Base-by-base conservation (phyloP, 2,329 filamentous ascomycete genomes). In the Camillea tinctor region DNA sequence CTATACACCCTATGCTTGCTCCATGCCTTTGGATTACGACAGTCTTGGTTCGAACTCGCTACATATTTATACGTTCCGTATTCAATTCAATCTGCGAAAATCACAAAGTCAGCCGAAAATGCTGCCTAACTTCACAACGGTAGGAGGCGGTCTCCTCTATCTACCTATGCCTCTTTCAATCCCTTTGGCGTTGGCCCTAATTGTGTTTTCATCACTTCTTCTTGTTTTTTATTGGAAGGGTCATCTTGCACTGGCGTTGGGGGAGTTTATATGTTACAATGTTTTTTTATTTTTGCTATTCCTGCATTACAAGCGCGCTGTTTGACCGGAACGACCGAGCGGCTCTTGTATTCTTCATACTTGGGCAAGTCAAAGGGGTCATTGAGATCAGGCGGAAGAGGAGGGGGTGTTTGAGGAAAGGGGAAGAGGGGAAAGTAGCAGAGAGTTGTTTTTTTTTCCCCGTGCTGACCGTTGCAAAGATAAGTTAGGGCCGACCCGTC, bases 171-270 rank as follows among this genome's bases (percentile, higher is more conserved):
- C 50, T 24, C 20, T 51, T 51, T 17, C 50, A 22, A 21, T 51
- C 11, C 50, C 22, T 51, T 21, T 17, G 50, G 50, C 19, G 50
- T 51, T 51, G 50, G 50, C 50, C 19, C 50, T 51, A 44, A 44
- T 44, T 44, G 36, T 51, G 22, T 51, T 51, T 24, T 21, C 22
- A 51, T 51, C 19, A 21, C 9, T 2, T 51, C 49, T 57, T n/a
- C n/a, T n/a, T n/a, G n/a, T n/a, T n/a, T n/a, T n/a, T n/a, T n/a
- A n/a, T n/a, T 36, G 54, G 40, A 50, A 36, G 24, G 23, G 23
- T 50, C 57, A 58, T 51, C 50, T 53, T 60, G 60, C 56, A 62
- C 54, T 56, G 60, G 60, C 60, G 60, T 60, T 62, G 48, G 54
- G 54, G 48, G 60, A 51, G 57, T 57, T 62, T 52, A 50, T 57